A percentile compares a stretch with the other conserved stretches of the same genome.
Conservation (phyloP, 1,284 basidiomycete genomes). For the Cryptococcus depauperatus region DNA sequence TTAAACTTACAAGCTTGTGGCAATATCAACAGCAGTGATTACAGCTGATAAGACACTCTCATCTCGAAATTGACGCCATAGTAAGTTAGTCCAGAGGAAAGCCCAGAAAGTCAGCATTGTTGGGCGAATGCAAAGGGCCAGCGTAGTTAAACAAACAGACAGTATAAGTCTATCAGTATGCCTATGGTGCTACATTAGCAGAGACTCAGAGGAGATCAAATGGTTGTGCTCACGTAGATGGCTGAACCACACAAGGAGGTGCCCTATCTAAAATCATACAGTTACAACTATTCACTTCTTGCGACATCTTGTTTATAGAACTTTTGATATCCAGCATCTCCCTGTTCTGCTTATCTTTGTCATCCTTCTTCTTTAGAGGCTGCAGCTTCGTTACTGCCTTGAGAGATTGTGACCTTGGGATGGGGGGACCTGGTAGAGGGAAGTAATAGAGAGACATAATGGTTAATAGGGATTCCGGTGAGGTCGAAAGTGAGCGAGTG, state of each 20-base stretch:
- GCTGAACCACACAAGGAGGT: not conserved
- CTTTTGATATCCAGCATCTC: conserved; percentile 3
- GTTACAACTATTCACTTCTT: conserved; percentile 10
- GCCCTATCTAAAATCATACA: conserved; percentile 26
- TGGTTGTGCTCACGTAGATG: conserved; percentile 12
- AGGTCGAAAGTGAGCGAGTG: conserved; percentile 86
- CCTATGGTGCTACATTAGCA: conserved; percentile 1
- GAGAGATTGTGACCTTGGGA: not conserved
- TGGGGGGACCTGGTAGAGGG: conserved; percentile 44
- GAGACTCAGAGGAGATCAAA: no score
- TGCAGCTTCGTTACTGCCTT: not conserved
- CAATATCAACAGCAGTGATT: conserved; percentile 3
- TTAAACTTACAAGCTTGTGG: conserved; percentile 17
- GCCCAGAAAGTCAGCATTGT: conserved; percentile 82
- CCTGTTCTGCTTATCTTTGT: not conserved
- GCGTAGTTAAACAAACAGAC: conserved; percentile 56
- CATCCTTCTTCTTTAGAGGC: not conserved
- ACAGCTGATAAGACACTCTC: conserved; percentile 4
- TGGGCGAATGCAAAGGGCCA: conserved; percentile 72
- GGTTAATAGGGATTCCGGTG: conserved; percentile 79
- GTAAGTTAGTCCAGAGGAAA: conserved; percentile 51
- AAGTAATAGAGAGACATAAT: conserved; percentile 70
- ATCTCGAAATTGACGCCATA: conserved; percentile 1
- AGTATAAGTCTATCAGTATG: conserved; percentile 33
- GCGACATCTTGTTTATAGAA: conserved; percentile 1